These are phyloP conservation scores for Sonneratia alba DNA, from an alignment of 345 rosid species.

Conservation along the genomic window DNA sequence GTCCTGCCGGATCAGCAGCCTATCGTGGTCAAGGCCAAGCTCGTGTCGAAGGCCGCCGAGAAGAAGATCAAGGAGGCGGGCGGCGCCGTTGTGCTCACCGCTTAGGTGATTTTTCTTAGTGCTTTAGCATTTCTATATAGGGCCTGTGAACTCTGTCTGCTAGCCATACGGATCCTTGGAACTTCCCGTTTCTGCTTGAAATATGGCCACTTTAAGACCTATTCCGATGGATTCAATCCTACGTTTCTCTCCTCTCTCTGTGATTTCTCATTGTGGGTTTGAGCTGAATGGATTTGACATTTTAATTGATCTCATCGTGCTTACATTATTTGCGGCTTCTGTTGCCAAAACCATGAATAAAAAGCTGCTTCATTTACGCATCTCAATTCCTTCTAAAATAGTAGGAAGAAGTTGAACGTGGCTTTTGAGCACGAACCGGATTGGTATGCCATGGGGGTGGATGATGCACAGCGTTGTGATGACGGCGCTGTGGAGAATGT, in stretches of 20 bases:
- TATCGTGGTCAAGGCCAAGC: constrained; percentile 33
- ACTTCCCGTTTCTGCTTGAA: not conserved
- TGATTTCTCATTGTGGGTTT: not conserved
- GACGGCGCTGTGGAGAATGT: too few species aligned
- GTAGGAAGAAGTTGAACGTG: too few species aligned
- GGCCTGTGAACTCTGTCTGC: not conserved
- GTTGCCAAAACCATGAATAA: too few species aligned
- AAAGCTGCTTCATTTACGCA: not conserved
- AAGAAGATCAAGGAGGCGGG: constrained; percentile 38
- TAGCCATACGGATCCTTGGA: not conserved
- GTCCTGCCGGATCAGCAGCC: constrained; percentile 28
- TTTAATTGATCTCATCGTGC: not conserved
- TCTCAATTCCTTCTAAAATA: too few species aligned
- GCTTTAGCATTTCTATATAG: not conserved
- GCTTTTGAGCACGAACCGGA: too few species aligned
- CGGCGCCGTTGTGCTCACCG: constrained; percentile 39
- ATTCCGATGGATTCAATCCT: not conserved
- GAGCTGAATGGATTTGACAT: not conserved
- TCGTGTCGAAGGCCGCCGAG: constrained; percentile 34
- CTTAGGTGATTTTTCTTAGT: constrained; percentile 9
- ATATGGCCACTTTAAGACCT: not conserved
- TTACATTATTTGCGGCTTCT: not conserved
- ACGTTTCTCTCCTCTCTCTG: not conserved
- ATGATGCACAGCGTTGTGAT: too few species aligned
- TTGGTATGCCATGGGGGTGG: too few species aligned